Percentiles rank a stretch among this genome's conserved stretches.
These are phyloP conservation scores for Aspergillus affinis DNA, from an alignment of 495 filamentous ascomycete species.

Conservation along the genomic window DNA sequence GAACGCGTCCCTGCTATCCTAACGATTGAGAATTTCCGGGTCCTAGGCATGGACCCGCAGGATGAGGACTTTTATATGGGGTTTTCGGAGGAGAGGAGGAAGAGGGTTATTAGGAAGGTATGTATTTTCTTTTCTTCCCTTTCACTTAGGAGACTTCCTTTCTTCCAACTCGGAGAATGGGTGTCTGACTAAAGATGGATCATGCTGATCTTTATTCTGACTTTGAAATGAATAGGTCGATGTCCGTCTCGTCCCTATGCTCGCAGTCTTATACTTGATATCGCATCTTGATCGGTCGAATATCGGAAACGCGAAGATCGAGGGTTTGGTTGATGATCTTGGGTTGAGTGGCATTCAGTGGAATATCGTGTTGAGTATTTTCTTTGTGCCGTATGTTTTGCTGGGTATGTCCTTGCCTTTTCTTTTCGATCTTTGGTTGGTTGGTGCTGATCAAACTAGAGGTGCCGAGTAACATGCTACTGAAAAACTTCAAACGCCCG, in stretches of 20 bases:
- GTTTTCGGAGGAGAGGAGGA: slow-evolving; percentile 19
- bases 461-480: slow-evolving; percentile 56
- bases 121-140: no score
- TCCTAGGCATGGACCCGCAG: slow-evolving; percentile 22
- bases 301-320: slow-evolving; percentile 77
- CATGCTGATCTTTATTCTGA: no score
- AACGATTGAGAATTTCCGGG: slow-evolving; percentile 23
- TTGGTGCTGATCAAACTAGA: slow-evolving; percentile 30
- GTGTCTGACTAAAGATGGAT: no score
- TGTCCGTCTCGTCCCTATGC: slow-evolving; percentile 31
- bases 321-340: slow-evolving; percentile 62
- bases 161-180: no score
- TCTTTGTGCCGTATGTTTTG: slow-evolving; percentile 71
- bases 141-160: no score
- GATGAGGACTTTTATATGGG: slow-evolving; percentile 28
- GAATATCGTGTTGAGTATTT: slow-evolving; percentile 62
- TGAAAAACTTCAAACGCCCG: slow-evolving; percentile 36
- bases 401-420: slow-evolving; percentile 49
- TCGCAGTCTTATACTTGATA: slow-evolving; percentile 45
- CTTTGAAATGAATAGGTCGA: no score
- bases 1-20: slow-evolving; percentile 12
- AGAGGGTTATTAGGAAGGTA: slow-evolving; percentile 23
- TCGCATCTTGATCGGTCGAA: slow-evolving; percentile 57
- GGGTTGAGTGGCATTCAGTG: slow-evolving; percentile 55
- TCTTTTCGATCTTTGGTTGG: background rate